Conservation (phyloP, 2,329 filamentous ascomycete genomes). For the Venturia pyrina region DNA sequence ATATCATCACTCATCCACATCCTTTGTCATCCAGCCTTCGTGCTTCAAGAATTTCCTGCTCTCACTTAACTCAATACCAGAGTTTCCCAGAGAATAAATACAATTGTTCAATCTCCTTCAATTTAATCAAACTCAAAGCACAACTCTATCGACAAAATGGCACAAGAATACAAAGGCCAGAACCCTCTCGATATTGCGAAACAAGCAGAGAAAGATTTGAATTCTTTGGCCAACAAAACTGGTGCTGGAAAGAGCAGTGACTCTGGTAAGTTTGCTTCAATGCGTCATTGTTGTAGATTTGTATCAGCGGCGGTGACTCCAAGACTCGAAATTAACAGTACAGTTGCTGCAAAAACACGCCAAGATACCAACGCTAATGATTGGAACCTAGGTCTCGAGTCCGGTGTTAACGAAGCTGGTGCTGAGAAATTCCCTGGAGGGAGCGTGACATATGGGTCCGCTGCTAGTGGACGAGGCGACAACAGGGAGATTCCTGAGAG, state of each 20-base stretch:
- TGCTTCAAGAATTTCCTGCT: not conserved
- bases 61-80: not conserved
- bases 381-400: slow-evolving; percentile 30
- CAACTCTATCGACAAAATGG: slow-evolving; percentile 24
- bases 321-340: too few relatives aligned
- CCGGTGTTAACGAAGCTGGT: slow-evolving; percentile 36
- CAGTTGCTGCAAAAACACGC: too few relatives aligned
- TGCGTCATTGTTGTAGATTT: not conserved
- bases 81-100: not conserved
- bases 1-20: not conserved
- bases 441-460: slow-evolving; percentile 33
- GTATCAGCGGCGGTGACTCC: too few relatives aligned
- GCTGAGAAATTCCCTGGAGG: slow-evolving; percentile 35
- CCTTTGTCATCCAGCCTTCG: not conserved
- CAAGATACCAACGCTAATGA: not conserved
- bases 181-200: slow-evolving; percentile 35
- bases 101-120: not conserved
- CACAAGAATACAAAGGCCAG: slow-evolving; percentile 30
- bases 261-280: slow-evolving; percentile 24
- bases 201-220: slow-evolving; percentile 39
- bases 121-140: not conserved
- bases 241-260: slow-evolving; percentile 25
- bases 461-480: slow-evolving; percentile 33
- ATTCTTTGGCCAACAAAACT: slow-evolving; percentile 31
- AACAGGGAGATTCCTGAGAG: slow-evolving; percentile 37